These are phyloP conservation scores for Coemansia asiatica DNA, from an alignment of 192 early-diverging fungal genomes.

Conservation along the genomic window DNA sequence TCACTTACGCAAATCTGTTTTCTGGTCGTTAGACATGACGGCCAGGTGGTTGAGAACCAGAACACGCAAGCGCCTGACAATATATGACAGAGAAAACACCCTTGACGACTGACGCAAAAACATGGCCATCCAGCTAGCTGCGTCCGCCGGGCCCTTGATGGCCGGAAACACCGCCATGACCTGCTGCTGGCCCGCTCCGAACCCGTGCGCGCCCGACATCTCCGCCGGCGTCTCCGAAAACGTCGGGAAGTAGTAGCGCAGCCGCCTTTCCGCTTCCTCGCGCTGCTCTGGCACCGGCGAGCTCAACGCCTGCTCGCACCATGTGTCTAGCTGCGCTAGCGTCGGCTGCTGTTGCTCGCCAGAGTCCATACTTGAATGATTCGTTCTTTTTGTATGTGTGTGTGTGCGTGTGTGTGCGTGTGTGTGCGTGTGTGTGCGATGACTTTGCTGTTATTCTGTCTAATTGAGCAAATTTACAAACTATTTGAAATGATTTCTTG, in stretches of 20 bases:
- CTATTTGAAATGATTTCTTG: background rate
- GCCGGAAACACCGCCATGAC: slow-evolving; percentile 50
- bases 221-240: slow-evolving; percentile 65
- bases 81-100: slow-evolving; percentile 50
- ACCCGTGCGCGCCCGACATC: slow-evolving; percentile 35
- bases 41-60: slow-evolving; percentile 53
- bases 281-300: slow-evolving; percentile 61
- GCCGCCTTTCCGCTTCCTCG: slow-evolving; percentile 65
- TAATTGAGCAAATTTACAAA: no score
- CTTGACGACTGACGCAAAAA: slow-evolving; percentile 45
- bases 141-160: slow-evolving; percentile 54
- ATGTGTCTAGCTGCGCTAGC: slow-evolving; percentile 54
- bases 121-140: slow-evolving; percentile 50
- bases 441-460: background rate
- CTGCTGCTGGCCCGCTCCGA: slow-evolving; percentile 35
- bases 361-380: slow-evolving; percentile 16
- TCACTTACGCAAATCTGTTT: slow-evolving; percentile 51
- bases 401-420: background rate
- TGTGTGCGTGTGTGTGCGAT: background rate
- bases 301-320: slow-evolving; percentile 68
- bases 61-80: slow-evolving; percentile 39
- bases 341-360: slow-evolving; percentile 42
- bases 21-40: slow-evolving; percentile 39
- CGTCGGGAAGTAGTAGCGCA: slow-evolving; percentile 80
- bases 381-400: slow-evolving; percentile 7